Base-by-base conservation (phyloP, 139 green algal species). In the Tetraselmis chui region DNA sequence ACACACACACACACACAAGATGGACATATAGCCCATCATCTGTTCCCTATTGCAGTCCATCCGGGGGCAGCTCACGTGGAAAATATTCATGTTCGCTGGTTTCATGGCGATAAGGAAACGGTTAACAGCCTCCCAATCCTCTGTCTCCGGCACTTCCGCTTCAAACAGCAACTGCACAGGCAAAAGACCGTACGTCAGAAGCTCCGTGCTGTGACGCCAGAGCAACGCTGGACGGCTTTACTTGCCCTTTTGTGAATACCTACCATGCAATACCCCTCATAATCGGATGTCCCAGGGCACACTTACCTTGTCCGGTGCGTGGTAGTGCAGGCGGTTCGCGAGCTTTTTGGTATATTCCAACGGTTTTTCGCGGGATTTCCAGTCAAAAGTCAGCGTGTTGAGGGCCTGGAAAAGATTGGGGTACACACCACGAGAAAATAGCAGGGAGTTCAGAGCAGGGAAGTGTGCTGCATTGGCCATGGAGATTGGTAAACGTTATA, bases 71-170 rank as follows among this genome's bases (percentile, higher is more conserved):
- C 58, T 82, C 75, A 27, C 77, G 77, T 86, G 74, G 82, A 82
- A 86, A 31, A 86, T 79, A 28, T 85, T 85, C 76, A 84, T 75
- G 31, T 75, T 29, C 2, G 2, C n/a, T 2, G 83, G 83, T 0
- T 32, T 31, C 0, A 87, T 67, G 75, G 84, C 75, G n/a, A 59
- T 80, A 78, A 87, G 59, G 76, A 87, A 87, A 5, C 58, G 32
- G 27, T 29, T 11, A 23, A 31, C 32, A 23, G n/a, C 32, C 67
- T 77, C 79, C 80, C 25, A 59, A 32, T 89, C 86, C 74, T 85
- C 80, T 29, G 24, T 31, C 80, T 76, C 25, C 30, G 2, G 28
- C 45, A 25, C 32, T 29, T n/a, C 59, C 2, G 28, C 32, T 2
- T 45, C 59, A 78, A 45, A 78, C 18, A n/a, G 86, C 67, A 81